Evolutionary conservation across 164 flowering plant species (phyloP).

Genomic region (Malania oleifera): DNA sequence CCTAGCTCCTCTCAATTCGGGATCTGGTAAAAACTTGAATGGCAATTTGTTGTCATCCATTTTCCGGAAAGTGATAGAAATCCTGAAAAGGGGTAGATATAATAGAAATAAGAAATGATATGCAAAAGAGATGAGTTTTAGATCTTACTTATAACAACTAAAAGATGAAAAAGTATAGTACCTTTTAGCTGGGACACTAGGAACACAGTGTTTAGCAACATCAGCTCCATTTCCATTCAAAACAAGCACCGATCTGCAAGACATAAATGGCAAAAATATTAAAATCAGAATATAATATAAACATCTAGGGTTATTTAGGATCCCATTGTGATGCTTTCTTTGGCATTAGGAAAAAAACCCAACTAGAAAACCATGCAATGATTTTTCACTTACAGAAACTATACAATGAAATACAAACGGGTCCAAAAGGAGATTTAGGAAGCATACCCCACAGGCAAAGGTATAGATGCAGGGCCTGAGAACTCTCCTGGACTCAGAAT

Average conservation of each 20-base stretch:
- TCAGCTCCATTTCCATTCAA: slow-evolving; percentile 55
- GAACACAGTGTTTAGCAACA: slow-evolving; percentile 56
- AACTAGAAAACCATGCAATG: too few relatives aligned
- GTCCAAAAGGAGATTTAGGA: too few relatives aligned
- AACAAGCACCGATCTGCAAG: slow-evolving; percentile 52
- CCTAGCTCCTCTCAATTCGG: slow-evolving; percentile 29
- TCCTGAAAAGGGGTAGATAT: slow-evolving; percentile 21
- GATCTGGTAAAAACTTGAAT: slow-evolving; percentile 30
- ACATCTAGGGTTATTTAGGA: not conserved
- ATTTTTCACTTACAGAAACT: too few relatives aligned
- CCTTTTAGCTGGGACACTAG: slow-evolving; percentile 51
- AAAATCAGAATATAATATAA: not conserved
- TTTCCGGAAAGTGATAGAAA: slow-evolving; percentile 48
- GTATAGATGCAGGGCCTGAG: slow-evolving; percentile 46
- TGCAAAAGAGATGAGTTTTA: not conserved
- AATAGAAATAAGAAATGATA: not conserved
- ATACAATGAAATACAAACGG: not conserved
- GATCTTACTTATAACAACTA: not conserved
- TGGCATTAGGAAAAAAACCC: too few relatives aligned
- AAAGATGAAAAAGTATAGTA: slow-evolving; percentile 3
- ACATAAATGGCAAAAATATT: not conserved
- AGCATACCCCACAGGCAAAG: slow-evolving; percentile 59
- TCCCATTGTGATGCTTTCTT: too few relatives aligned
- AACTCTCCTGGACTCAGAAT: slow-evolving; percentile 37
- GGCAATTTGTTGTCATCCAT: slow-evolving; percentile 47